Base-by-base conservation (phyloP, 2,329 filamentous ascomycete genomes). In the Ophiostoma pallidulum region DNA sequence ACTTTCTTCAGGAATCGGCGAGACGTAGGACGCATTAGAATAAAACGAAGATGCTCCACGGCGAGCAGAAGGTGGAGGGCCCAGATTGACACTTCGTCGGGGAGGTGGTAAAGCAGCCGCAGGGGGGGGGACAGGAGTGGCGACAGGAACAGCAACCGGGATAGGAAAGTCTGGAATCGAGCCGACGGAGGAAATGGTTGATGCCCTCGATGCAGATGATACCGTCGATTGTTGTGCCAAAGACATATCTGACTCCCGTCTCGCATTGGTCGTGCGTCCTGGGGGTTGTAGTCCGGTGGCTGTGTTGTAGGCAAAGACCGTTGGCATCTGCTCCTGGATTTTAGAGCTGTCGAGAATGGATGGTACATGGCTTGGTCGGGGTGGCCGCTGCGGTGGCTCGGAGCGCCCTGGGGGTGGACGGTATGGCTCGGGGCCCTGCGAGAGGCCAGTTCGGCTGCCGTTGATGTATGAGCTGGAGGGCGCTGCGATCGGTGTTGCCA, bases 1-100 rank as follows among this genome's bases (percentile, higher is more conserved):
- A 53, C 73, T 77, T 59, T 89, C 84, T 61, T 89, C 85, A 0
- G 80, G 82, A 45, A 90, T 89, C 0, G 85, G 84, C 0, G 84
- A 84, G 22, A 89, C 82, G 51, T 74, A 82, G 0, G 82, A 84
- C 12, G 71, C 65, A 53, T 73, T 76, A 3, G 82, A 84, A 57
- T 84, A 82, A 51, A 80, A 82, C 0, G 78, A 80, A 0, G 78
- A 82, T 24, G 71, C 73, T 1, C 78, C 78, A 54, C 78, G 68
- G 56, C 79, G 70, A 4, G 77, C 70, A 12, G 73, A 77, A 3
- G 78, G 78, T 0, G 79, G 79, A 16, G 78, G 78, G 3, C 78
- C 78, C 12, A 81, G 60, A 42, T 67, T 74, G 13, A 73, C 67
- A 52, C 73, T 78, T 54, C 71, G 69, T 48, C 76, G 59, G 6